Evolutionary conservation across 495 filamentous ascomycete species (phyloP).

Genomic region (Penicillium macrosclerotiorum): DNA sequence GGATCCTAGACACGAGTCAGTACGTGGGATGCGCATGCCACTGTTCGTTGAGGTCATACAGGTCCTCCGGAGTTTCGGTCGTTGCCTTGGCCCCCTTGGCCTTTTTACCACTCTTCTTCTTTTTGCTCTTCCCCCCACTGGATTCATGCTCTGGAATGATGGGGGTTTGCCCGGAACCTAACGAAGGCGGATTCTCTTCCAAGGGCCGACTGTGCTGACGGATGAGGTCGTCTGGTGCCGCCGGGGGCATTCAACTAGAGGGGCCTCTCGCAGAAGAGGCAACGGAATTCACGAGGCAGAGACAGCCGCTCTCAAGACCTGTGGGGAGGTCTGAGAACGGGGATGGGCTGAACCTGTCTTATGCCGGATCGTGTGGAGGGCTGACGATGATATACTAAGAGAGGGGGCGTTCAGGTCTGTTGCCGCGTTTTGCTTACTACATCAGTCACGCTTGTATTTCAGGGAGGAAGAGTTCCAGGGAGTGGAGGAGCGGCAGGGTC

Average conservation of each 20-base stretch:
- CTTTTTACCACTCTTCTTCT: conserved; percentile 47
- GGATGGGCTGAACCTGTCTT: conserved; percentile 6
- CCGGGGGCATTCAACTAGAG: conserved; percentile 47
- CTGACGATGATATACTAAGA: conserved; percentile 7
- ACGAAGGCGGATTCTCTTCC: conserved; percentile 36
- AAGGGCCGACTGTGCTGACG: conserved; percentile 42
- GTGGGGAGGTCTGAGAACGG: conserved; percentile 40
- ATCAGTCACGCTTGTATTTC: conserved; percentile 1
- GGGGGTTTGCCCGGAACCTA: conserved; percentile 25
- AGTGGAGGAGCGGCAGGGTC: too few species aligned
- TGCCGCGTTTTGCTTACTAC: background rate
- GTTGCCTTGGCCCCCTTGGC: conserved; percentile 37
- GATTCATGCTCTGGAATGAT: conserved; percentile 38
- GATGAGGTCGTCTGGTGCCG: conserved; percentile 45
- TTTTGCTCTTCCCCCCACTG: conserved; percentile 43
- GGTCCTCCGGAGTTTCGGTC: conserved; percentile 35
- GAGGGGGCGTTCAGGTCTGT: conserved; percentile 5
- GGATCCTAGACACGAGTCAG: conserved; percentile 18
- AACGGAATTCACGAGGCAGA: conserved; percentile 5
- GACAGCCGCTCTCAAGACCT: conserved; percentile 38
- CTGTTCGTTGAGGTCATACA: conserved; percentile 34
- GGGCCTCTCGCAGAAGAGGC: conserved; percentile 35
- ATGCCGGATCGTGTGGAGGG: conserved; percentile 6
- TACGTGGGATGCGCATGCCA: too few species aligned
- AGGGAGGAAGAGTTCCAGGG: too few species aligned